These are phyloP conservation scores for Candida silvatica DNA, from an alignment of 805 yeast species.

Conservation along the genomic window DNA sequence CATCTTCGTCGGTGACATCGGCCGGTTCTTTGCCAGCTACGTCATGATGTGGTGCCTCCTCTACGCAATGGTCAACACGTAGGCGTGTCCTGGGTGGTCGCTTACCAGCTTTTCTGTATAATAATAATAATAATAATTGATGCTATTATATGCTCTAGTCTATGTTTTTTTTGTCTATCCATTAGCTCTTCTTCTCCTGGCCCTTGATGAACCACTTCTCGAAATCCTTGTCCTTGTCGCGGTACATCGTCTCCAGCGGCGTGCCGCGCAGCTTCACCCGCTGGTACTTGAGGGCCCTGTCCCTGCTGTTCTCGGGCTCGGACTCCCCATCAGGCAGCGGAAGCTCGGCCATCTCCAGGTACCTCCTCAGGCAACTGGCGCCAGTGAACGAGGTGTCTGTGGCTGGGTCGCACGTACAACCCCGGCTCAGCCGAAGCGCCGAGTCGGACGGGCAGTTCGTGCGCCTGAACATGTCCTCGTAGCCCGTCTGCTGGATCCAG, in stretches of 20 bases:
- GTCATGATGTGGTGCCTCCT: slow-evolving; percentile 53
- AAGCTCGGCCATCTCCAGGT: slow-evolving; percentile 12
- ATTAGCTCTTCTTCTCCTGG: no score
- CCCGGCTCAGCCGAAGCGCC: slow-evolving; percentile 7
- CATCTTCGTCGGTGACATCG: slow-evolving; percentile 33
- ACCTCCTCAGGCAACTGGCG: slow-evolving; percentile 40
- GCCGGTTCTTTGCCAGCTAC: slow-evolving; percentile 42
- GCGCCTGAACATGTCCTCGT: slow-evolving; percentile 9
- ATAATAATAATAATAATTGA: no score
- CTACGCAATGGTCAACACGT: slow-evolving; percentile 31
- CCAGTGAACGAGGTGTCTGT: slow-evolving; percentile 35
- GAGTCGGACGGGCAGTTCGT: slow-evolving; percentile 13
- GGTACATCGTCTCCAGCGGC: background rate
- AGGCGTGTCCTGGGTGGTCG: background rate
- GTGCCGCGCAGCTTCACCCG: background rate
- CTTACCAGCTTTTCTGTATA: background rate
- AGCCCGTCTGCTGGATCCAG: slow-evolving; percentile 36
- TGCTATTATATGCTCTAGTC: no score
- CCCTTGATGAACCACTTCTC: no score
- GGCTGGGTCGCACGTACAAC: slow-evolving; percentile 18
- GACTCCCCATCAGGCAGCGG: background rate
- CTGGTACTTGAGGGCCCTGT: background rate
- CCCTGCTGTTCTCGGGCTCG: background rate
- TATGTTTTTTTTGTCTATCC: no score
- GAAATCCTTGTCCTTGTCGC: no score